Conservation (phyloP, 2,329 filamentous ascomycete species). For the Cyanodermella asteris region DNA sequence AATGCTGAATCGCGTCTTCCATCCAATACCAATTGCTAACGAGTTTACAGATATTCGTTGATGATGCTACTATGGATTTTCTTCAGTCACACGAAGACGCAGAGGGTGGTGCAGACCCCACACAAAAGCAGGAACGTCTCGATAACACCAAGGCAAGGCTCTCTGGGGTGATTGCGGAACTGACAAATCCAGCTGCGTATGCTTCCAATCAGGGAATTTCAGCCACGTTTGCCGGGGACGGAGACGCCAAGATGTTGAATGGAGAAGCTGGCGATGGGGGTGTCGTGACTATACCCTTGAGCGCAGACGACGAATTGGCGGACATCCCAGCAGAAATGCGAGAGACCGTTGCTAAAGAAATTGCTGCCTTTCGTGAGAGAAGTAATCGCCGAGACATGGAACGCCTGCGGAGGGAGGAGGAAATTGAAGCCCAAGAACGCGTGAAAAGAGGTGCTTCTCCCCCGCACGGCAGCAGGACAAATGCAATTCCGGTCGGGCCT, state of each 20-base stretch:
- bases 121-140: constrained; percentile 42
- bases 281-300: constrained; percentile 72
- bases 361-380: constrained; percentile 78
- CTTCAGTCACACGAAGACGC: constrained; percentile 58
- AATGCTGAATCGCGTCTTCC: too few species aligned
- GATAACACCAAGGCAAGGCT: constrained; percentile 48
- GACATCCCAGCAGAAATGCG: constrained; percentile 95
- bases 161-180: constrained; percentile 42
- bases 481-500: constrained; percentile 57
- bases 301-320: constrained; percentile 75
- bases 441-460: constrained; percentile 55
- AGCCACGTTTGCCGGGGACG: constrained; percentile 34
- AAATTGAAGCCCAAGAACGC: constrained; percentile 71
- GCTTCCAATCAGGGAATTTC: constrained; percentile 23
- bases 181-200: constrained; percentile 44
- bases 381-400: constrained; percentile 79
- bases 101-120: constrained; percentile 38
- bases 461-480: constrained; percentile 39
- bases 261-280: constrained; percentile 42
- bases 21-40: constrained; percentile 7
- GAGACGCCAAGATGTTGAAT: constrained; percentile 49
- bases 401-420: constrained; percentile 69
- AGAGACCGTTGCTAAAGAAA: constrained; percentile 82
- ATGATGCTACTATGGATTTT: constrained; percentile 64
- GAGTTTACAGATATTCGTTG: constrained; percentile 37